phyloP scores from a whole-genome alignment of 768 basidiomycete genomes.

The Polyporus arcularius region DNA sequence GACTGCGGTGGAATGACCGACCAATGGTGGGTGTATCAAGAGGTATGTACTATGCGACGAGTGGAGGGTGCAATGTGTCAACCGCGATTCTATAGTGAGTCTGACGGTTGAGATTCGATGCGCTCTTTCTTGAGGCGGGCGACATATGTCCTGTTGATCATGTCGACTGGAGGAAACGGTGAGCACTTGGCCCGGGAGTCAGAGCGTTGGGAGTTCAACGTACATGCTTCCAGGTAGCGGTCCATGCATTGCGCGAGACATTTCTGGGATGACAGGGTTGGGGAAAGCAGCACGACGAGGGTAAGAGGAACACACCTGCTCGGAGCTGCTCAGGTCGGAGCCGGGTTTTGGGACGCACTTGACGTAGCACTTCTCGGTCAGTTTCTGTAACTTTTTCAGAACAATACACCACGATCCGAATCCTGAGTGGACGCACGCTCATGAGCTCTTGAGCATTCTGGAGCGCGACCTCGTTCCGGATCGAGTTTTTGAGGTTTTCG shows the following conservation, averaged over 20 bases:
- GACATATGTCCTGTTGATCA: slow-evolving; percentile 72
- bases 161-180: slow-evolving; percentile 56
- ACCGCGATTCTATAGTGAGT: background rate
- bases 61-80: background rate
- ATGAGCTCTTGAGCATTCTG: slow-evolving; percentile 82
- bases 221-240: slow-evolving; percentile 84
- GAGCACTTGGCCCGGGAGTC: background rate
- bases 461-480: slow-evolving; percentile 70
- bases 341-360: slow-evolving; percentile 82
- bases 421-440: slow-evolving; percentile 47
- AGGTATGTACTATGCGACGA: slow-evolving; percentile 3
- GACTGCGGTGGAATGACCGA: background rate
- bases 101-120: slow-evolving; percentile 7
- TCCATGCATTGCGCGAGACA: slow-evolving; percentile 78
- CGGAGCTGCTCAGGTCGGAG: slow-evolving; percentile 63
- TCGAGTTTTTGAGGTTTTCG: slow-evolving; percentile 56
- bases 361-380: slow-evolving; percentile 73
- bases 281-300: background rate
- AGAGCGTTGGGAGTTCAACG: slow-evolving; percentile 33
- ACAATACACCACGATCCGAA: too few relatives aligned
- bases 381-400: slow-evolving; percentile 51
- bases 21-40: slow-evolving; percentile 1
- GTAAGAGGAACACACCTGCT: slow-evolving; percentile 54
- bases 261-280: slow-evolving; percentile 43
- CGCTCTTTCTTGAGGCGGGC: slow-evolving; percentile 59